These are phyloP conservation scores for Podaxis sp. DNA, from an alignment of 768 basidiomycete species.

Conservation along the genomic window DNA sequence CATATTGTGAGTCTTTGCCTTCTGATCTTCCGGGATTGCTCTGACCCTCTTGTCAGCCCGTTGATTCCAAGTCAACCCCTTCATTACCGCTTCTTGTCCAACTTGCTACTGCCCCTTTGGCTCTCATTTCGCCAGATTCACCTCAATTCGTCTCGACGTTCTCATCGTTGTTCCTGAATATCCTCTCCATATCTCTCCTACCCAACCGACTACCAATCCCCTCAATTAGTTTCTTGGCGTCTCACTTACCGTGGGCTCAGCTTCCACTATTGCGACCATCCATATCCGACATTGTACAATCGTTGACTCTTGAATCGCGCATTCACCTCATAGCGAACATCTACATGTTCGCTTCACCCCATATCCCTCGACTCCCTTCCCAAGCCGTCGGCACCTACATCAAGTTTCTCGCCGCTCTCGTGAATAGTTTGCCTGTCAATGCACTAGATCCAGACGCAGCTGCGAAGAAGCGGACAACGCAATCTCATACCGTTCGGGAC, in stretches of 20 bases:
- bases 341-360: constrained; percentile 56
- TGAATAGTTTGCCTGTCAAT: constrained; percentile 50
- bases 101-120: constrained; percentile 40
- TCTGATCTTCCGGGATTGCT: not conserved
- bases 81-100: constrained; percentile 42
- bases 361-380: constrained; percentile 47
- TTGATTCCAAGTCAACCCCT: constrained; percentile 53
- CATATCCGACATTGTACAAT: constrained; percentile 23
- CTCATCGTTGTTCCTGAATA: constrained; percentile 38
- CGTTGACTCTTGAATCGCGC: constrained; percentile 26
- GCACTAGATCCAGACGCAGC: constrained; percentile 40
- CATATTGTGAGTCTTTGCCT: constrained; percentile 41
- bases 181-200: constrained; percentile 73
- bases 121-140: constrained; percentile 19
- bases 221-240: constrained; percentile 60
- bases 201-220: constrained; percentile 68
- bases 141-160: constrained; percentile 30
- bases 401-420: constrained; percentile 41
- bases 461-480: not conserved
- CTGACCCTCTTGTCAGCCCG: constrained; percentile 33
- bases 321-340: constrained; percentile 74
- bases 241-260: constrained; percentile 50
- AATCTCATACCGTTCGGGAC: constrained; percentile 13
- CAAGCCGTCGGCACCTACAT: constrained; percentile 50
- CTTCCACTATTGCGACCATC: constrained; percentile 25